phyloP scores from a whole-genome alignment of 2,329 filamentous ascomycete genomes.

The Ilyonectria destructans region DNA sequence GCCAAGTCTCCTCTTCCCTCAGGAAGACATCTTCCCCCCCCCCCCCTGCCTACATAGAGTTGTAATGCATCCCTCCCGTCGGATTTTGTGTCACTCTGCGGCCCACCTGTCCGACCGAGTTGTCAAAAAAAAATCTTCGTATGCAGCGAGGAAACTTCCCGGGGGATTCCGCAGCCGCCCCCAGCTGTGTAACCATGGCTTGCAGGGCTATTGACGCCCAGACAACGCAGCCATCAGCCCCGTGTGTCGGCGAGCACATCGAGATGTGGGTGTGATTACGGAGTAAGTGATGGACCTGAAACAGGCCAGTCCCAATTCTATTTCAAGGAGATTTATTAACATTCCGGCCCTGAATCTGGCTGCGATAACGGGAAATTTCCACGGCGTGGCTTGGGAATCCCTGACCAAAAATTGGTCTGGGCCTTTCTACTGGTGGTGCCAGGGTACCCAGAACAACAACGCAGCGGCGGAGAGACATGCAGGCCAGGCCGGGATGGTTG shows the following conservation, averaged over 20 bases:
- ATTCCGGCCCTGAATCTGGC: neutral
- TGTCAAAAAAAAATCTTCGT: conserved; percentile 17
- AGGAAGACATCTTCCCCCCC: conserved; percentile 15
- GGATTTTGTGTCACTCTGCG: conserved; percentile 18
- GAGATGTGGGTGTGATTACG: neutral
- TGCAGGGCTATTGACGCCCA: conserved; percentile 21
- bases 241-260: neutral
- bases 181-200: conserved; percentile 37
- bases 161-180: conserved; percentile 30
- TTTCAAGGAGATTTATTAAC: no score
- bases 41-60: conserved; percentile 4
- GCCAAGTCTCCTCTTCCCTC: conserved; percentile 18
- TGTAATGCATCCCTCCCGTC: conserved; percentile 13
- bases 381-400: neutral
- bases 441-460: neutral
- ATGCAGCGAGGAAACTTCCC: conserved; percentile 16
- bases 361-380: neutral
- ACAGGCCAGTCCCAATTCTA: neutral
- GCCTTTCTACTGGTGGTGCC: neutral
- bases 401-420: neutral
- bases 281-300: neutral
- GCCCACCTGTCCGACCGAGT: conserved; percentile 24
- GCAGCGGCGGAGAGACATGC: conserved; percentile 1
- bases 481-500: neutral
- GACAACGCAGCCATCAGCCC: conserved; percentile 11